phyloP scores from a whole-genome alignment of 2,329 filamentous ascomycete species.

The Colletotrichum chrysophilum region DNA sequence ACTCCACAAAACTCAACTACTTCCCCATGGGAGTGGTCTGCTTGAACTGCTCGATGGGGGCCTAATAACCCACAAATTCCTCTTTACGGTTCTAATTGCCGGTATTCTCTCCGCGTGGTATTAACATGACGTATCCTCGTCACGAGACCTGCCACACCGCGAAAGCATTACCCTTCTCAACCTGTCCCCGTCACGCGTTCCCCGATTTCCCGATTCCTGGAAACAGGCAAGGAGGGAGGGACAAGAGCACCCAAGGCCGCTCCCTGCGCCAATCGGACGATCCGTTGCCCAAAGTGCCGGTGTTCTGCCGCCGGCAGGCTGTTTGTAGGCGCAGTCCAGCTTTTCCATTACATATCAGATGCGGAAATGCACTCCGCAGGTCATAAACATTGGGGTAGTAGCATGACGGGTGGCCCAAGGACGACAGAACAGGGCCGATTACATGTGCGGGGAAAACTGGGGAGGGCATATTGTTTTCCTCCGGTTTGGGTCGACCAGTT shows the following conservation, averaged over 20 bases:
- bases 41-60: neutral
- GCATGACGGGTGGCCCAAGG: neutral
- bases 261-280: neutral
- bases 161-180: neutral
- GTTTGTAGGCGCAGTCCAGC: neutral
- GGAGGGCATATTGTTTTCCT: neutral
- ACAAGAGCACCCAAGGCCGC: neutral
- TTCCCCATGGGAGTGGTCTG: constrained; percentile 11
- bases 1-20: constrained; percentile 2
- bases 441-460: constrained; percentile 9
- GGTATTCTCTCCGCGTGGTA: neutral
- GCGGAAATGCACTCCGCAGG: neutral
- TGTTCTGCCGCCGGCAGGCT: constrained; percentile 9
- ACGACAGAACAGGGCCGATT: constrained; percentile 18
- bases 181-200: neutral
- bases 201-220: neutral
- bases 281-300: neutral
- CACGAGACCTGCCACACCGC: constrained; percentile 7
- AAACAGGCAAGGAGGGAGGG: neutral
- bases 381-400: neutral
- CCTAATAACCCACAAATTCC: neutral
- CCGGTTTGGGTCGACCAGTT: constrained; percentile 6
- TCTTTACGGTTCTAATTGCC: neutral
- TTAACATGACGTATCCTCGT: constrained; percentile 1
- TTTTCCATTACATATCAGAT: neutral